Evolutionary conservation across 2,329 filamentous ascomycete species (phyloP), one percentile per base, ranked within the genome.

Genomic region (Hansfordia pulvinata): DNA sequence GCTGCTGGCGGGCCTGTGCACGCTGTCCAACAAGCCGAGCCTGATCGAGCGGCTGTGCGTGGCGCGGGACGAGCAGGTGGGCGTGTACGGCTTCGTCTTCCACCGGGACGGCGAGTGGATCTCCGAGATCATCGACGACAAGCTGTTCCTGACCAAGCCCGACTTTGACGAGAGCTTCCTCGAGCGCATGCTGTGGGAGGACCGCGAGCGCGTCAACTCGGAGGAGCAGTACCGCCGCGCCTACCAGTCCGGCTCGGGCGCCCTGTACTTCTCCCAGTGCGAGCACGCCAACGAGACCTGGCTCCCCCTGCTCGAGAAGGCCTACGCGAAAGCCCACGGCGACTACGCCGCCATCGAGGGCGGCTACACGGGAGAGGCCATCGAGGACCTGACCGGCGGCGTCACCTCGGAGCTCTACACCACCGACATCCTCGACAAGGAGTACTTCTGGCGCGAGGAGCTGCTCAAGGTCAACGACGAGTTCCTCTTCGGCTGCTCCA

Each of bases 21-120:
- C 76, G 0, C 65, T 82, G 37, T 72, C 69, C 8, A 77, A 78
- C 36, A 70, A 74, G 35, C 53, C 63, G 27, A 69, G 65, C 3
- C 46, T 82, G 17, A 76, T 83, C 40, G 62, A 76, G 29, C 64
- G 62, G 30, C 60, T 83, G 6, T 83, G 77, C 35, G 70, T 83
- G 20, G 69, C 64, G 6, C 61, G 67, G 5, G 66, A 83, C 35
- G 73, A 81, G 54, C 67, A 43, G 56, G 79, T 54, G 23, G 77
- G 76, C 5, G 75, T 81, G 2, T 82, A 82, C 38, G 76, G 76
- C 3, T 81, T 82, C 37, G 74, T 82, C 17, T 81, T 82, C 45
- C 69, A 75, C 46, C 61, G 76, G 42, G 54, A 82, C 36, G 76
- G 76, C 23, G 74, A 79, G 44, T 82, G 76, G 77, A 64, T 76